Evolutionary conservation across 495 filamentous ascomycete genomes (phyloP).

Genomic region (Xylaria cubensis): DNA sequence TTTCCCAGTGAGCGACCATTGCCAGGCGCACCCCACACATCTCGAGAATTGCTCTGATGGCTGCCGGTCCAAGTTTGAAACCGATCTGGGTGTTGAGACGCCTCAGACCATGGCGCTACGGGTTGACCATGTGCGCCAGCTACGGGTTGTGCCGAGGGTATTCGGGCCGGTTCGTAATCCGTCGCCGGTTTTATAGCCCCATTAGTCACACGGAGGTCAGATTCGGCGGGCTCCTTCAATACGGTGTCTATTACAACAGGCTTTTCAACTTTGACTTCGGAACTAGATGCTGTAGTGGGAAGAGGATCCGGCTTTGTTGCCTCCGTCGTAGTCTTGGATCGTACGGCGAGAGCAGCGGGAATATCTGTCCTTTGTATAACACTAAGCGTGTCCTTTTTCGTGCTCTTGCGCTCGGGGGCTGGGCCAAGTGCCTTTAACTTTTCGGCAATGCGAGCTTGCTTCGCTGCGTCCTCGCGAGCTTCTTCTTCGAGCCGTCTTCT

Average conservation of each 20-base stretch:
- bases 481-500: conserved; percentile 83
- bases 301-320: not conserved
- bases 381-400: conserved; percentile 53
- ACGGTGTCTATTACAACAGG: conserved; percentile 35
- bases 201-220: conserved; percentile 13
- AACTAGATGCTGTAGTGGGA: conserved; percentile 32
- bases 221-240: conserved; percentile 21
- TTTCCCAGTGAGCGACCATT: conserved; percentile 76
- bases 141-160: conserved; percentile 19
- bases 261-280: conserved; percentile 15
- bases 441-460: conserved; percentile 78
- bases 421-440: conserved; percentile 82
- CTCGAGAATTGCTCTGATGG: conserved; percentile 55
- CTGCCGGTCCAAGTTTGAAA: conserved; percentile 43
- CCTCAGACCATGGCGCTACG: conserved; percentile 31
- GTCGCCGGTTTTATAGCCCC: conserved; percentile 26
- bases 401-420: conserved; percentile 66
- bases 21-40: conserved; percentile 77
- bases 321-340: conserved; percentile 12
- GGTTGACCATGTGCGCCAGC: conserved; percentile 31
- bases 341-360: conserved; percentile 29
- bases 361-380: conserved; percentile 45
- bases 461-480: conserved; percentile 77
- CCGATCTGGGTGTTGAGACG: conserved; percentile 43
- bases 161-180: conserved; percentile 27